Base-by-base conservation (phyloP, 2,329 filamentous ascomycete species). In the Colletotrichum falcatum region DNA sequence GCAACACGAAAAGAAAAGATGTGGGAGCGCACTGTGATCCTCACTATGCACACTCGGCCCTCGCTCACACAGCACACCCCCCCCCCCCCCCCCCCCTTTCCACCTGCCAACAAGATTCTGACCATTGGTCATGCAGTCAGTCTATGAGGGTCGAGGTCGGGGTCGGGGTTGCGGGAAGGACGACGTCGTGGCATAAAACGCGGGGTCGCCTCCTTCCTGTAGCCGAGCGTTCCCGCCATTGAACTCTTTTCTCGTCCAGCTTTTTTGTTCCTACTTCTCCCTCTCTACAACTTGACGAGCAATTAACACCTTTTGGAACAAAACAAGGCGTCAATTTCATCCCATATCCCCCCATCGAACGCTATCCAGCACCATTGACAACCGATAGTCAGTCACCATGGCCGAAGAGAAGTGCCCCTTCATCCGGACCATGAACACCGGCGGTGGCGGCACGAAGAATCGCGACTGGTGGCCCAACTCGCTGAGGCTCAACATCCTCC, bases 391-490 rank as follows among this genome's bases (percentile, higher is more conserved):
- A 56, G 23, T 28, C 64, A 70, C 26, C 39, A 70, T 70, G 67
- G 67, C 67, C 42, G 67, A 70, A 44, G 58, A 49, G 46, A 69
- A 69, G 66, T 70, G 67, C 66, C 67, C 67, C 39, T 64, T 61
- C 61, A 51, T 64, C 26, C 66, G 66, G 26, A 59, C 74, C 77
- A 72, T 65, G 76, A 85, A 85, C 71, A 79, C 82, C 51, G 85
- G 81, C 67, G 91, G 90, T 74, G 88, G 88, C 75, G 92, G 92
- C 76, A 92, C 90, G 75, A 83, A 84, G 73, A 93, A 90, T 83
- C 77, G 75, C 65, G 91, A 94, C 84, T 94, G 91, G 90, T 94
- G 92, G 92, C 92, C 92, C 66, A 86, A 90, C 67, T 83, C 87
- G 75, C 81, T 94, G 73, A 88, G 84, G 77, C 84, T 93, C 74